Percentiles rank a stretch among this genome's conserved stretches.
phyloP scores from a whole-genome alignment of 805 yeast genomes.

The Millerozyma miso region DNA sequence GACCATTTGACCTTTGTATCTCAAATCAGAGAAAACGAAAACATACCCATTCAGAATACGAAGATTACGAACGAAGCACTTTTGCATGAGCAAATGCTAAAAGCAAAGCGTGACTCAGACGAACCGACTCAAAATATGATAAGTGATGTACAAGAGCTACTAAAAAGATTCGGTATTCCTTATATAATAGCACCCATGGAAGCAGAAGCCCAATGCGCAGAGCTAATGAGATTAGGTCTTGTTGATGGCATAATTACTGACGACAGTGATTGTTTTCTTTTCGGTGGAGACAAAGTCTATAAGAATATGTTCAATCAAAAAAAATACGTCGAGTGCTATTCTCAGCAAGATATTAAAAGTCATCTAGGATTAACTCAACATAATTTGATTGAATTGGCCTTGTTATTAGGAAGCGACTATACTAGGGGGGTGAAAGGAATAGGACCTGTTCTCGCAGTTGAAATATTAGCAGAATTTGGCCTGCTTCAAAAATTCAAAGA shows the following conservation, averaged over 20 bases:
- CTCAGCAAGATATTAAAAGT: conserved; percentile 49
- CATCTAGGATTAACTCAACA: conserved; percentile 63
- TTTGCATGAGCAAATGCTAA: conserved; percentile 58
- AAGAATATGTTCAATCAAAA: conserved; percentile 94
- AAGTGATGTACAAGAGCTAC: conserved; percentile 81
- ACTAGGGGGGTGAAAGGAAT: conserved; percentile 89
- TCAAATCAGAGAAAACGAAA: conserved; percentile 19
- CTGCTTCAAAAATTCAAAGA: conserved; percentile 35
- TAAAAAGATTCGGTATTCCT: conserved; percentile 89
- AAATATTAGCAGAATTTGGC: conserved; percentile 81
- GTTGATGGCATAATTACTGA: conserved; percentile 97
- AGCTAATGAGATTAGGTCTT: conserved; percentile 56
- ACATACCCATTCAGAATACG: conserved; percentile 23
- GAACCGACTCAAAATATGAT: conserved; percentile 86
- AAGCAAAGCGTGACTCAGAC: conserved; percentile 82
- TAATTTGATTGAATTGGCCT: conserved; percentile 74
- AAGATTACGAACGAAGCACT: conserved; percentile 42
- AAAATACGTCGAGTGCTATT: conserved; percentile 84
- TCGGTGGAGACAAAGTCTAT: conserved; percentile 82
- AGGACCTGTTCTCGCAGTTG: conserved; percentile 92
- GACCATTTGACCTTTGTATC: conserved; percentile 64
- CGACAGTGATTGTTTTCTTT: conserved; percentile 93
- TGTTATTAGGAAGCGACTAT: conserved; percentile 88
- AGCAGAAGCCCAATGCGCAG: conserved; percentile 98
- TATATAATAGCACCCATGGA: conserved; percentile 96